phyloP scores from a whole-genome alignment of 805 yeast species.

The Yamadazyma phyllophila region DNA sequence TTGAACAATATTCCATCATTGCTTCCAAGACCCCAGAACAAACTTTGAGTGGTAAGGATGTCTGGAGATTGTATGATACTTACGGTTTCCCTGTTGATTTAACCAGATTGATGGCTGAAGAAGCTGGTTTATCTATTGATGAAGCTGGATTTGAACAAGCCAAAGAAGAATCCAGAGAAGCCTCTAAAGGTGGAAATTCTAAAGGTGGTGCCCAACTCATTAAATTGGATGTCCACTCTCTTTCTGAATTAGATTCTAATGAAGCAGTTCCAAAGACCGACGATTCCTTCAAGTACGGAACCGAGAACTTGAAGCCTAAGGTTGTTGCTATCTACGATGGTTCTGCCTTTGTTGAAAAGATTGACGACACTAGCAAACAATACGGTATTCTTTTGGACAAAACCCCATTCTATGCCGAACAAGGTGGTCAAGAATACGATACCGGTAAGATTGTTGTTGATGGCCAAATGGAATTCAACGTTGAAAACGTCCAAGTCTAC shows the following conservation, averaged over 20 bases:
- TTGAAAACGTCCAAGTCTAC: constrained; percentile 86
- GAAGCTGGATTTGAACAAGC: constrained; percentile 92
- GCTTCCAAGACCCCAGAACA: constrained; percentile 75
- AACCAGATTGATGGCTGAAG: constrained; percentile 98
- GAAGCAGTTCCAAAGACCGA: constrained; percentile 72
- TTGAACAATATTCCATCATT: constrained; percentile 85
- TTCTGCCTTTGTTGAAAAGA: constrained; percentile 52
- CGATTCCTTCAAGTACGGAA: constrained; percentile 75
- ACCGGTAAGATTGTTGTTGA: constrained; percentile 91
- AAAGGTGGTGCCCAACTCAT: constrained; percentile 55
- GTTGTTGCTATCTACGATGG: constrained; percentile 73
- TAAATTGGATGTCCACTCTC: constrained; percentile 88
- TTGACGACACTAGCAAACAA: constrained; percentile 42
- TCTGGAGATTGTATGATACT: constrained; percentile 97
- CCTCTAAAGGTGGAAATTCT: constrained; percentile 85
- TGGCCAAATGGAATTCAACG: constrained; percentile 83
- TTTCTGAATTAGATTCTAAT: constrained; percentile 64
- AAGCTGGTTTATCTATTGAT: constrained; percentile 88
- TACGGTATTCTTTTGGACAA: constrained; percentile 81
- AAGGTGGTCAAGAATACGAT: constrained; percentile 98
- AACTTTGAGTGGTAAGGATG: constrained; percentile 86
- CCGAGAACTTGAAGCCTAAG: constrained; percentile 65
- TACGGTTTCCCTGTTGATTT: constrained; percentile 99
- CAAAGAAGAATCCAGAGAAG: constrained; percentile 84
- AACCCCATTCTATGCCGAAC: constrained; percentile 96